These are phyloP conservation scores for Alternaria consortialis DNA, from an alignment of 2,329 filamentous ascomycete species.

Conservation along the genomic window DNA sequence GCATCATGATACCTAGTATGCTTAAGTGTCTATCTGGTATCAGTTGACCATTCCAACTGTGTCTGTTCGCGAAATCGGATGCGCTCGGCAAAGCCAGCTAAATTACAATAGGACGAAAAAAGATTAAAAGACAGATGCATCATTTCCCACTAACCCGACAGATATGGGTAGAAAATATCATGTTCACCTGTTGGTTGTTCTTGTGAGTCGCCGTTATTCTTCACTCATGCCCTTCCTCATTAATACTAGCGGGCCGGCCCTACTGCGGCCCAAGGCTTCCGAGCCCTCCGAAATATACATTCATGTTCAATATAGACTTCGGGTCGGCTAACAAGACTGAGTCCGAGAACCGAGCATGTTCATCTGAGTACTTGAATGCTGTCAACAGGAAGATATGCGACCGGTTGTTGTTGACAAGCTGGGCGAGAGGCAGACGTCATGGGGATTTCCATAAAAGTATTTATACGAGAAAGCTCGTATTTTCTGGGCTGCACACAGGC, in stretches of 20 bases:
- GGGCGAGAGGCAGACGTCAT: not conserved
- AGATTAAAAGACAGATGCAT: not conserved
- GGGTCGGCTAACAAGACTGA: not conserved
- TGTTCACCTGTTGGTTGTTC: not conserved
- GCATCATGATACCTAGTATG: not conserved
- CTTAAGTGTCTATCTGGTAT: too few species aligned
- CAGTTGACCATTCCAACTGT: too few species aligned
- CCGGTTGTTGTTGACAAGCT: not conserved
- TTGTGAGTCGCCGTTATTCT: not conserved
- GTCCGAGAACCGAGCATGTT: not conserved
- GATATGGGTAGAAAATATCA: too few species aligned
- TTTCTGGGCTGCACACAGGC: too few species aligned
- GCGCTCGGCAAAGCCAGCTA: too few species aligned
- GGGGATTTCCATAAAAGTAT: not conserved
- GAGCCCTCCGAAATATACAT: not conserved
- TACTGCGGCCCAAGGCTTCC: not conserved
- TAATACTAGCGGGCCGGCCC: not conserved
- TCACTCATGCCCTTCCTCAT: not conserved
- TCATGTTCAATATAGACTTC: not conserved
- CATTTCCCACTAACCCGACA: too few species aligned
- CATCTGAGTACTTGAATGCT: not conserved
- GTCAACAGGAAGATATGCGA: not conserved
- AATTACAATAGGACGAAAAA: too few species aligned
- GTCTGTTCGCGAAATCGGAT: too few species aligned
- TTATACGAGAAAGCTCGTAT: not conserved